A percentile compares a stretch with the other conserved stretches of the same genome.
phyloP scores from a whole-genome alignment of 129 eudicot genomes.

The Tanacetum coccineum region DNA sequence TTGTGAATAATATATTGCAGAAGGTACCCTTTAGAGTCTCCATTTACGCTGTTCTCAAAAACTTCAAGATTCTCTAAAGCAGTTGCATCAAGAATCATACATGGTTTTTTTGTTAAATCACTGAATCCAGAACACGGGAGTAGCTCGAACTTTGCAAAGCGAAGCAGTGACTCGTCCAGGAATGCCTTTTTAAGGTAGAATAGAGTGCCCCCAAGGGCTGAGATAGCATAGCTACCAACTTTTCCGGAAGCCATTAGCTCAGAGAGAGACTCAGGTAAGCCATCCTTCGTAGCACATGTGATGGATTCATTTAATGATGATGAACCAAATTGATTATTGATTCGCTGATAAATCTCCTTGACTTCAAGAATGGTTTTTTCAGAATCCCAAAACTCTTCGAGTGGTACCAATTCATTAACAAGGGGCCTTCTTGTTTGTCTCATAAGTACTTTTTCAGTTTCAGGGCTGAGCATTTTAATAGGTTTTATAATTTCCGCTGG shows the following conservation, averaged over 20 bases:
- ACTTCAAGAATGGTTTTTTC: conserved; percentile 61
- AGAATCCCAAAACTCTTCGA: conserved; percentile 88
- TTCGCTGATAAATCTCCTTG: conserved; percentile 42
- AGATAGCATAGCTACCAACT: conserved; percentile 69
- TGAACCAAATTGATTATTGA: conserved; percentile 30
- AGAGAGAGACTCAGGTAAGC: conserved; percentile 55
- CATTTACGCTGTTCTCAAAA: conserved; percentile 85
- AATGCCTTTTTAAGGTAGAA: conserved; percentile 90
- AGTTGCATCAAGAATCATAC: conserved; percentile 93
- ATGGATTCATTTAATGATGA: conserved; percentile 32
- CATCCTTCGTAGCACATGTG: conserved; percentile 31
- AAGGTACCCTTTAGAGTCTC: conserved; percentile 76
- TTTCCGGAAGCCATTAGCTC: conserved; percentile 51
- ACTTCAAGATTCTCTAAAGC: conserved; percentile 92
- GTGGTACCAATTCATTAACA: conserved; percentile 81
- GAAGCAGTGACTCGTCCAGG: conserved; percentile 72
- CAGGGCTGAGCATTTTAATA: conserved; percentile 72
- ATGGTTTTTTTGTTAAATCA: conserved; percentile 56
- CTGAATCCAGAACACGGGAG: conserved; percentile 70
- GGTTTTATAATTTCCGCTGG: conserved; percentile 95
- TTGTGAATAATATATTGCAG: conserved; percentile 11
- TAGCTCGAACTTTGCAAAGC: conserved; percentile 79
- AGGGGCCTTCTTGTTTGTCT: conserved; percentile 87
- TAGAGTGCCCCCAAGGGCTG: conserved; percentile 88
- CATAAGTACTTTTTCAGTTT: conserved; percentile 78